Percentiles rank a stretch among this genome's conserved stretches.
phyloP scores from a whole-genome alignment of 106 monocot genomes.

The Gastrodia elata region DNA sequence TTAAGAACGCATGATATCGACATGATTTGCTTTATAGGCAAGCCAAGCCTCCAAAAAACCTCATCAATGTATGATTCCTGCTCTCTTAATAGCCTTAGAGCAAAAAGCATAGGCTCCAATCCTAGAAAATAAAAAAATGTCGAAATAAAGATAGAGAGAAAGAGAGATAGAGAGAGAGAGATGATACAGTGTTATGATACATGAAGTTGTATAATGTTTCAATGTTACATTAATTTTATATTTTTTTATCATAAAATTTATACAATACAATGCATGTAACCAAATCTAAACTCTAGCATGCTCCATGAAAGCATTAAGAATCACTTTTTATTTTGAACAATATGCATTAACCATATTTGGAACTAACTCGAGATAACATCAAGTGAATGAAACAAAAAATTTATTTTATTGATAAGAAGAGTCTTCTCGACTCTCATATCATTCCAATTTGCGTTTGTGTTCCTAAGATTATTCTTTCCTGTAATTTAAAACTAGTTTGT shows the following conservation, averaged over 20 bases:
- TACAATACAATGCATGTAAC: not conserved
- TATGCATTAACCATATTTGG: not conserved
- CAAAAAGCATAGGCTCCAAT: not conserved
- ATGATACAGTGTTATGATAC: not conserved
- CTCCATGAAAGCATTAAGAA: conserved; percentile 7
- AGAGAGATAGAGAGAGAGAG: no score
- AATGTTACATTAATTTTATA: no score
- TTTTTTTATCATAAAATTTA: not conserved
- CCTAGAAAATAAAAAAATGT: not conserved
- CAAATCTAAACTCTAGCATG: not conserved
- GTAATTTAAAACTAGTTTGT: no score
- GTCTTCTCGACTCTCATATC: conserved; percentile 8
- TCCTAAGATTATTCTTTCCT: not conserved
- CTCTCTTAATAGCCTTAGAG: conserved; percentile 12
- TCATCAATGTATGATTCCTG: conserved; percentile 66
- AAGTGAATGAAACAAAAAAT: not conserved
- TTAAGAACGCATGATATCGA: conserved; percentile 8
- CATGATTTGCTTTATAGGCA: conserved; percentile 43
- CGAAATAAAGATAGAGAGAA: no score
- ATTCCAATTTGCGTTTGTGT: conserved; percentile 3
- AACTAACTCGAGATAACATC: not conserved
- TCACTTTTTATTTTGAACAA: not conserved
- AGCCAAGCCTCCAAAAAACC: conserved; percentile 28
- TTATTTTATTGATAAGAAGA: conserved; percentile 7
- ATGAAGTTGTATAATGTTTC: not conserved